phyloP scores from a whole-genome alignment of 495 filamentous ascomycete species.

The Glutinoglossum americanum region DNA sequence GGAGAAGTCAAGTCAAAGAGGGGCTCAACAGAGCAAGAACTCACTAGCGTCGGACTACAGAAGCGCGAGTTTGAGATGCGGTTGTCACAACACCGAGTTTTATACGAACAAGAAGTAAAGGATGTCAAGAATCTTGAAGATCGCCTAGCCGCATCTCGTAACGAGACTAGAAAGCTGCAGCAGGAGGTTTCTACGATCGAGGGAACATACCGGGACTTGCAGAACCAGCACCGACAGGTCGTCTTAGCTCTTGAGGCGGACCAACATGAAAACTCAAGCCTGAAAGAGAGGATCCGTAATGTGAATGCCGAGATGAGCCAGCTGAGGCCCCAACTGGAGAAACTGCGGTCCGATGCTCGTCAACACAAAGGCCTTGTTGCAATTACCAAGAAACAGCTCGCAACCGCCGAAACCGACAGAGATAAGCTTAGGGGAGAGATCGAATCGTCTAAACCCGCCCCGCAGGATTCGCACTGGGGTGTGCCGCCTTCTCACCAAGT shows the following conservation, averaged over 20 bases:
- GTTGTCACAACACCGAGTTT: conserved; percentile 55
- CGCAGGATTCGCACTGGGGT: conserved; percentile 15
- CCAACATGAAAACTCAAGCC: conserved; percentile 61
- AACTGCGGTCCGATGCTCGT: conserved; percentile 66
- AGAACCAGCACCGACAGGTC: conserved; percentile 61
- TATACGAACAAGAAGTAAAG: conserved; percentile 85
- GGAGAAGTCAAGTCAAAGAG: conserved; percentile 72
- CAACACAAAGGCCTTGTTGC: conserved; percentile 91
- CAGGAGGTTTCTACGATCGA: conserved; percentile 66
- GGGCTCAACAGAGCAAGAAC: conserved; percentile 48
- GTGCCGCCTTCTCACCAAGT: conserved; percentile 9
- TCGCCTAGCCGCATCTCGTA: conserved; percentile 47
- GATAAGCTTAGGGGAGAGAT: conserved; percentile 68
- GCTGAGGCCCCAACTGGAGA: conserved; percentile 74
- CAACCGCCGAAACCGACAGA: conserved; percentile 66
- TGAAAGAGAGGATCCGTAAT: conserved; percentile 73
- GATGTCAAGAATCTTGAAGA: conserved; percentile 70
- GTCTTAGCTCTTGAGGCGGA: conserved; percentile 57
- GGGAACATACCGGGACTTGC: conserved; percentile 60
- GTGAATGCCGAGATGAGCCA: conserved; percentile 62
- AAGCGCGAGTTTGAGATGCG: conserved; percentile 83
- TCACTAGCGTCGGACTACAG: conserved; percentile 57
- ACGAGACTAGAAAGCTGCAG: conserved; percentile 63
- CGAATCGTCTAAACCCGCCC: conserved; percentile 13
- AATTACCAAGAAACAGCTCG: conserved; percentile 93